Conservation (phyloP, 345 rosid species). For the Rhizophora mangle region DNA sequence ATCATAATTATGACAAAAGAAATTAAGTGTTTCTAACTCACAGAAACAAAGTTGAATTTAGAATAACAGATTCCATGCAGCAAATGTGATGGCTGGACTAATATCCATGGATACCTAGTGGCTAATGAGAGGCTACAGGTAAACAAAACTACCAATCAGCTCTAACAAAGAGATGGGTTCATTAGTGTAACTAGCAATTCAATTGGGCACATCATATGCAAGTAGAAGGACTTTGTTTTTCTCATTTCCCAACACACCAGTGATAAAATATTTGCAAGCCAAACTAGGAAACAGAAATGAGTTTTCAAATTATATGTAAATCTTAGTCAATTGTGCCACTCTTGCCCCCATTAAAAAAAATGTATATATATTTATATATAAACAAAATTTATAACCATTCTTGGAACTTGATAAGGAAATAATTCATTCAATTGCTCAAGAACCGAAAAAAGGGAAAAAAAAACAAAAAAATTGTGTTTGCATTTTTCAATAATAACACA, state of each 20-base stretch:
- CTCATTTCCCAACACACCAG: neutral
- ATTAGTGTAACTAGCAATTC: too few relatives aligned
- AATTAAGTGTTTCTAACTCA: neutral
- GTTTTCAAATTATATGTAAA: neutral
- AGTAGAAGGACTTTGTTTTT: too few relatives aligned
- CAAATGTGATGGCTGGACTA: too few relatives aligned
- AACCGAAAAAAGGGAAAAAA: neutral
- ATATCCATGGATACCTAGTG: too few relatives aligned
- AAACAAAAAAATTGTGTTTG: too few relatives aligned
- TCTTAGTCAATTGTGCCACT: neutral
- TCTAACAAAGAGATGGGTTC: too few relatives aligned
- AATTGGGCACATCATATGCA: too few relatives aligned
- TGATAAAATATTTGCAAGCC: neutral
- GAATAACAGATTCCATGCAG: too few relatives aligned
- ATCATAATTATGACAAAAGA: neutral
- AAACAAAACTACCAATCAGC: too few relatives aligned
- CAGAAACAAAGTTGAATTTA: too few relatives aligned
- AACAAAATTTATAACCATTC: neutral
- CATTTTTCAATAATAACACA: too few relatives aligned
- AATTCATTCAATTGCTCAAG: neutral
- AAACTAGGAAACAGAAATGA: neutral
- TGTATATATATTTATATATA: neutral
- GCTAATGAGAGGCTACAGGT: too few relatives aligned
- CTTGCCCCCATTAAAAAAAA: neutral
- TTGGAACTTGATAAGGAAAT: neutral